phyloP scores from a whole-genome alignment of 1,284 basidiomycete genomes.

The Ceraceosorus guamensis region DNA sequence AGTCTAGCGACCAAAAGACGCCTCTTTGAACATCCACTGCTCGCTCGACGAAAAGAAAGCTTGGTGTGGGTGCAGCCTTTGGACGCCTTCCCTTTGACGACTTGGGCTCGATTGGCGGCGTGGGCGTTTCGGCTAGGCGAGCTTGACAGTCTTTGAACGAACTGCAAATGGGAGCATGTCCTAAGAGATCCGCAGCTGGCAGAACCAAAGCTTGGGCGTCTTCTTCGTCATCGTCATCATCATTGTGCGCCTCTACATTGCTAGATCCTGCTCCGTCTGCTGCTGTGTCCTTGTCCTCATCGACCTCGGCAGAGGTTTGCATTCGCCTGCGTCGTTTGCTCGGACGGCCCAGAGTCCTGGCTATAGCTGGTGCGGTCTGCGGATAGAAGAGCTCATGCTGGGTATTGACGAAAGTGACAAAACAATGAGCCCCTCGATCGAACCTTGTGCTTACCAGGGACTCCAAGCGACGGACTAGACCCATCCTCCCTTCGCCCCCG shows the following conservation, averaged over 20 bases:
- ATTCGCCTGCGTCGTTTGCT: too few species aligned
- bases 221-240: slow-evolving; percentile 14
- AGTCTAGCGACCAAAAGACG: slow-evolving; percentile 29
- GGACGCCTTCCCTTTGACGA: slow-evolving; percentile 8
- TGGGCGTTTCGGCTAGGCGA: slow-evolving; percentile 18
- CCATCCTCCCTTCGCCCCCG: too few species aligned
- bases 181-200: too few species aligned
- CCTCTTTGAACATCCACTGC: slow-evolving; percentile 28
- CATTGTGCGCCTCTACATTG: slow-evolving; percentile 13
- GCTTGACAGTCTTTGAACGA: not conserved
- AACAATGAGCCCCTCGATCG: too few species aligned
- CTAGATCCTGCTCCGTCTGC: too few species aligned
- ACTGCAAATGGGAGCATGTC: not conserved
- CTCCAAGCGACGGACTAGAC: too few species aligned
- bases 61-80: slow-evolving; percentile 3
- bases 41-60: slow-evolving; percentile 24
- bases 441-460: too few species aligned
- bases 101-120: not conserved
- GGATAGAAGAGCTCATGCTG: slow-evolving; percentile 34
- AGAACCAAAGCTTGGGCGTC: not conserved
- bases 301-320: too few species aligned
- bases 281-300: too few species aligned
- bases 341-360: too few species aligned
- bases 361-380: slow-evolving; percentile 23
- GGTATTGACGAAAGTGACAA: not conserved